Evolutionary conservation across 2,329 filamentous ascomycete species (phyloP), one percentile per base, ranked within the genome.

Genomic region (Monosporascus ibericus): DNA sequence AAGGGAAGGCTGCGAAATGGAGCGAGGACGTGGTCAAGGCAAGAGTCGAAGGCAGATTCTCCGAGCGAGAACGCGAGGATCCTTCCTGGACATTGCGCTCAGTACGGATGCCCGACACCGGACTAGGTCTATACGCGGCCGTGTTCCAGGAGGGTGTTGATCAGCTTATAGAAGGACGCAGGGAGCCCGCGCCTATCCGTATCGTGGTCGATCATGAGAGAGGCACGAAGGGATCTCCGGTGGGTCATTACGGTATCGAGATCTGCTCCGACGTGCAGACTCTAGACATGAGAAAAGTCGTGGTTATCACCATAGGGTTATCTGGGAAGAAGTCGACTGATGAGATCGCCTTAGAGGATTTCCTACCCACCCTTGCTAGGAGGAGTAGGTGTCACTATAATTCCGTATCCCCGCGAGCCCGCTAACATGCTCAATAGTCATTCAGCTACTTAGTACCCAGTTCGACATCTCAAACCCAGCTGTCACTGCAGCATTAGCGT

Each of bases 21-120:
- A 84, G 84, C 27, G 92, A 97, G 70, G 94, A 97, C 58, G 78
- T 96, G 14, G 83, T 85, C 47, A 95, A 92, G 71, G 91, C 92
- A 8, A 84, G 86, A 58, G 84, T 96, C 15, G 92, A 96, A 70
- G 87, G 85, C 6, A 82, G 92, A 11, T 96, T 95, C 63, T 75
- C 88, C 0, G 91, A 96, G 66, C 68, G 75, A n/a, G 90, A 96
- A 72, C 83, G 92, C 53, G 90, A 96, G 67, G 82, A 86, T 53
- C 79, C 85, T 17, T 84, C 81, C 60, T 96, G 90, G 91, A 88
- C 88, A 34, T 79, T 95, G 34, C 82, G 90, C 38, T 87, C 85
- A 20, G 79, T 83, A 15, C 81, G 78, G 53, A 79, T 84, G 66
- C 77, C 79, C 38, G 86, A 85, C 63, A 79, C 72, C 53, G 79